Base-by-base conservation (phyloP, 441 rosid species). In the Mallotus repandus region DNA sequence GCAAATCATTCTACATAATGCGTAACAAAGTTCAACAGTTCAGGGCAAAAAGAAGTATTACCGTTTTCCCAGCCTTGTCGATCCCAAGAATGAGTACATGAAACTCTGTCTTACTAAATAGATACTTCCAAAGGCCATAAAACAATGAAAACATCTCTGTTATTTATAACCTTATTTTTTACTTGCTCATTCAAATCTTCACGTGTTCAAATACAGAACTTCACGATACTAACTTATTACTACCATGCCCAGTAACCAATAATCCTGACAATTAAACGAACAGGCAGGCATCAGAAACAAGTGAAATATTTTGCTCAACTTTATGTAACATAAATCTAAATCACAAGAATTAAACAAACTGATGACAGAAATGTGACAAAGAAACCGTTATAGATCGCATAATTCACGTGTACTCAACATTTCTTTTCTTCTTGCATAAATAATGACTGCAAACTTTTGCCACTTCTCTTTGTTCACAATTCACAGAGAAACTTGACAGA, bases 71-170 rank as follows among this genome's bases (percentile, higher is more conserved):
- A 63, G 98, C 90, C 85, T 93, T 93, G 81, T 91, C 98, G 18
- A 93, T 91, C 72, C 99, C 99, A 76, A 96, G 97, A 83, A 96
- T 90, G 81, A 96, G 98, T 12, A 96, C 94, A 82, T 86, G 97
- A 76, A 91, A 91, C 83, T 93, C 97, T 15, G 94, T 88, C 86
- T 90, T 91, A 72, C 88, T 96, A 70, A 93, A 91, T 63, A 96
- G 35, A 80, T 93, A 85, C 83, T 86, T 87, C 94, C 91, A 96
- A 29, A 96, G 82, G 76, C 99, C 99, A 84, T 92, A 89, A 83
- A 96, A 90, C 69, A 96, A 85, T 21, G 99, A 96, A 89, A 96
- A 96, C 99, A 96, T 96, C 70, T 80, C 97, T 80, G 72, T 76
- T 76, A 69, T 57, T 63, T 72, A 57, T 72, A 50, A 66, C 19